Conservation (phyloP, 352 stramenopile species). For the Globisporangium carolinianum region DNA sequence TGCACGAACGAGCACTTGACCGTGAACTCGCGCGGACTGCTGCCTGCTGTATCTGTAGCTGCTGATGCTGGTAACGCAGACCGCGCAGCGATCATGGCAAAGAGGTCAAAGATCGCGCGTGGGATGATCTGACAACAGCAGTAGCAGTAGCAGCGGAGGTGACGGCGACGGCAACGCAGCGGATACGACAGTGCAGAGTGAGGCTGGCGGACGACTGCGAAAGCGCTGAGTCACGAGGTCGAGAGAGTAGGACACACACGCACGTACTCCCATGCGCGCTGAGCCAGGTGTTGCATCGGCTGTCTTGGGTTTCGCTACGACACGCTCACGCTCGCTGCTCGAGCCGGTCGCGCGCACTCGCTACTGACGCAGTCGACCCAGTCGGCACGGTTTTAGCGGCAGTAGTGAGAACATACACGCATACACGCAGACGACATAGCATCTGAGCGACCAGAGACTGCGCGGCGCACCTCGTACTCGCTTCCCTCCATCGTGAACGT, state of each 20-base stretch:
- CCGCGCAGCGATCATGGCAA: constrained; percentile 19
- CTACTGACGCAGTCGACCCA: background rate
- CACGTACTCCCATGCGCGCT: constrained; percentile 26
- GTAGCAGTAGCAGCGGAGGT: background rate
- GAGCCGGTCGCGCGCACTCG: constrained; percentile 3
- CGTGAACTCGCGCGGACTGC: constrained; percentile 24
- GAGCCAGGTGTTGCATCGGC: constrained; percentile 10
- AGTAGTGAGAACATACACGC: too few species aligned
- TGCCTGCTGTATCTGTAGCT: too few species aligned
- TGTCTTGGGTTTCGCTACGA: constrained; percentile 13
- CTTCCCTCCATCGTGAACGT: constrained; percentile 62
- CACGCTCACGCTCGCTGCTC: constrained; percentile 6
- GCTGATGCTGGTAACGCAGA: constrained; percentile 1
- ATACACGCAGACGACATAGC: background rate
- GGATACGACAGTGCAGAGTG: background rate
- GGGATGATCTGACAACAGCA: constrained; percentile 30
- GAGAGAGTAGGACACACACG: too few species aligned
- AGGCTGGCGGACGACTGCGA: too few species aligned
- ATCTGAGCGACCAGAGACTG: background rate
- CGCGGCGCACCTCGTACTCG: constrained; percentile 35
- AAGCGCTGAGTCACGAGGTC: too few species aligned
- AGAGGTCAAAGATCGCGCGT: constrained; percentile 35
- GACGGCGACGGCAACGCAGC: background rate
- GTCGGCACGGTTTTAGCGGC: background rate
- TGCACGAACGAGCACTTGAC: constrained; percentile 81